Evolutionary conservation across 805 yeast species (phyloP).

Genomic region (Ogataea glucozyma): DNA sequence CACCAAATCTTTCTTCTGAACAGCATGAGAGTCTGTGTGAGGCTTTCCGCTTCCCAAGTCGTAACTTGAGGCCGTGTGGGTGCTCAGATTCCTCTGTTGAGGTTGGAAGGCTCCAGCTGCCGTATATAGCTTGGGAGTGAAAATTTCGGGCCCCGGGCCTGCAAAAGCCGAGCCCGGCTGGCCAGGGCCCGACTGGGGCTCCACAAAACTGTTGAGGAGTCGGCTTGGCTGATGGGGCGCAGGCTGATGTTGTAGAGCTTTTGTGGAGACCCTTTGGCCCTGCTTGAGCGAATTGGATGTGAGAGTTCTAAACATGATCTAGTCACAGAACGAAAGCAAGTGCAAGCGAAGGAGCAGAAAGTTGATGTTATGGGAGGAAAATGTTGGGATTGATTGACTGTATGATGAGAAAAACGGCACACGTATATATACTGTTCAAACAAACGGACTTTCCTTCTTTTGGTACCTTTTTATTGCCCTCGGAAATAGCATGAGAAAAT

Average conservation of each 20-base stretch:
- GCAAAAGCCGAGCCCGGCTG: constrained; percentile 8
- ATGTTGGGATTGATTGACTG: not conserved
- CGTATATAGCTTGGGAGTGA: constrained; percentile 8
- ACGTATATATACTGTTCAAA: too few relatives aligned
- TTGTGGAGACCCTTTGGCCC: constrained; percentile 35
- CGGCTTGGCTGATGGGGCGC: constrained; percentile 28
- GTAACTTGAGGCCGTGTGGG: constrained; percentile 12
- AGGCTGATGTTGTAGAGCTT: constrained; percentile 34
- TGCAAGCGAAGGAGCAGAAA: not conserved
- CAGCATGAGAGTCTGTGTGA: constrained; percentile 4
- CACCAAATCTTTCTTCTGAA: constrained; percentile 41
- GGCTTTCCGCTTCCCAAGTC: constrained; percentile 13
- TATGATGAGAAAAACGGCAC: too few relatives aligned
- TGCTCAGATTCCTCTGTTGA: constrained; percentile 15
- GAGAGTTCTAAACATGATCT: constrained; percentile 33
- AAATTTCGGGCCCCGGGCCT: too few relatives aligned
- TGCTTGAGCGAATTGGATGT: constrained; percentile 34
- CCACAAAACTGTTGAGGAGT: constrained; percentile 25
- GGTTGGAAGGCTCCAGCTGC: constrained; percentile 7
- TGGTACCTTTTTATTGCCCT: constrained; percentile 1
- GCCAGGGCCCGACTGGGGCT: constrained; percentile 22
- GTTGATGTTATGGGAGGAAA: not conserved
- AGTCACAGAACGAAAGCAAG: not conserved
- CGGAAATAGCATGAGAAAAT: too few relatives aligned
- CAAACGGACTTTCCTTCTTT: not conserved